These are phyloP conservation scores for Penicillium olsonii DNA, from an alignment of 2,329 filamentous ascomycete species.

Conservation along the genomic window DNA sequence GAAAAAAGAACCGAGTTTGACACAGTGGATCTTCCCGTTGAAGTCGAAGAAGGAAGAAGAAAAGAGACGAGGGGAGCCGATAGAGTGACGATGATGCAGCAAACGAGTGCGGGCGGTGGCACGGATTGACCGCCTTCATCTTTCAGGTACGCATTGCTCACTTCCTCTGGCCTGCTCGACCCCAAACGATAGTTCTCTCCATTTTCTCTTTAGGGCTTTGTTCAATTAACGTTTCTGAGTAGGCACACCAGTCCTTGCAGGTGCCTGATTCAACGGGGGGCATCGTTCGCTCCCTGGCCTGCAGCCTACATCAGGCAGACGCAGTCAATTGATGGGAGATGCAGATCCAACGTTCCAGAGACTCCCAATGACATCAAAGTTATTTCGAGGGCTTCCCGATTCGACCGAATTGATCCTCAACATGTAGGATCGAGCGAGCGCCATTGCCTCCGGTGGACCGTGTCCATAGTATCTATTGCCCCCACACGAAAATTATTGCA, in stretches of 20 bases:
- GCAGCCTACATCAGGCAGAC: constrained; percentile 3
- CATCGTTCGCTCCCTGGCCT: background rate
- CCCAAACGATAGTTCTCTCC: background rate
- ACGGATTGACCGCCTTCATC: constrained; percentile 9
- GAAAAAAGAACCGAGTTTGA: constrained; percentile 1
- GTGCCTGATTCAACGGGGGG: background rate
- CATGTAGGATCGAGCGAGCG: constrained; percentile 2
- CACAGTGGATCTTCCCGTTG: constrained; percentile 11
- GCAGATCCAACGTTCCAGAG: constrained; percentile 2
- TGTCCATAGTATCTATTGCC: constrained; percentile 1
- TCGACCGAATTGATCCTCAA: background rate
- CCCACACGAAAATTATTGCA: constrained; percentile 1
- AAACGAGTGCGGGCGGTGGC: constrained; percentile 8
- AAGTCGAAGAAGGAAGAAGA: constrained; percentile 26
- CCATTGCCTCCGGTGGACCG: constrained; percentile 6
- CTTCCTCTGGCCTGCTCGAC: background rate
- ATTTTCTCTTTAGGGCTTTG: background rate
- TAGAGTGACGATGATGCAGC: constrained; percentile 13
- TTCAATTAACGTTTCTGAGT: background rate
- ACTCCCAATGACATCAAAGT: background rate
- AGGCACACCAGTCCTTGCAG: background rate
- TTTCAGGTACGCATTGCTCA: background rate
- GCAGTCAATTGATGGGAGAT: background rate
- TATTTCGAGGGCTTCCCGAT: background rate
- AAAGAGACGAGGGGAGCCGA: constrained; percentile 21